These are phyloP conservation scores for Spirogloea muscicola DNA, from an alignment of 139 green algal species.

Conservation along the genomic window DNA sequence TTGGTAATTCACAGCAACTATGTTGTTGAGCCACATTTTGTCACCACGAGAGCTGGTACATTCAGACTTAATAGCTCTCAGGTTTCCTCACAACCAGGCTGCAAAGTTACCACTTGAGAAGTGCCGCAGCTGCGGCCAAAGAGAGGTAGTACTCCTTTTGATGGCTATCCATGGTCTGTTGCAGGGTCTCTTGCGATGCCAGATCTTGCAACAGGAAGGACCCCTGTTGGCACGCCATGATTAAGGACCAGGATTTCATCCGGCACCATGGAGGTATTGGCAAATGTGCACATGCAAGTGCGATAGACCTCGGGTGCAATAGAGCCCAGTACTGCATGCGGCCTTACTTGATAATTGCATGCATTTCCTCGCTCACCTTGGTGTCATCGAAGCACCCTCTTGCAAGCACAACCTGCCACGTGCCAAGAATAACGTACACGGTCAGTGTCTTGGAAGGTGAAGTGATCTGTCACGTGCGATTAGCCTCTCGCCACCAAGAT, in stretches of 20 bases:
- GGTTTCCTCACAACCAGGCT: too few species aligned
- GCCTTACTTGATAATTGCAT: not conserved
- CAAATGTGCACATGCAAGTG: not conserved
- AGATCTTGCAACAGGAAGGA: constrained; percentile 16
- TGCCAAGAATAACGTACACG: too few species aligned
- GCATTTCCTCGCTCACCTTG: constrained; percentile 21
- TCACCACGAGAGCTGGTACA: too few species aligned
- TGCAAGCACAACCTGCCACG: constrained; percentile 17
- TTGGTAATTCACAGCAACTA: too few species aligned
- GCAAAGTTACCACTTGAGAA: constrained; percentile 40
- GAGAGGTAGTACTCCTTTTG: constrained; percentile 43
- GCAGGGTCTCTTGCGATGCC: constrained; percentile 23
- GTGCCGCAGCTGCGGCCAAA: constrained; percentile 26
- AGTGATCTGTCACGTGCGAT: too few species aligned
- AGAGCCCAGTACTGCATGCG: not conserved
- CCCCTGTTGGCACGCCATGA: too few species aligned
- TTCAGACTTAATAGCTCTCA: too few species aligned
- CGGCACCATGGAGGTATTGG: constrained; percentile 6
- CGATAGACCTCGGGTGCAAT: not conserved
- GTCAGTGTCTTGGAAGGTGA: too few species aligned
- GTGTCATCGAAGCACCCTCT: constrained; percentile 34
- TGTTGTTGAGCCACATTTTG: too few species aligned
- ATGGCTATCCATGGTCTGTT: constrained; percentile 23
- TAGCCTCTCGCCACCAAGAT: not conserved
- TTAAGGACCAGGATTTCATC: constrained; percentile 3